Evolutionary conservation across 106 monocot species (phyloP).

Genomic region (Hemerocallis citrina): DNA sequence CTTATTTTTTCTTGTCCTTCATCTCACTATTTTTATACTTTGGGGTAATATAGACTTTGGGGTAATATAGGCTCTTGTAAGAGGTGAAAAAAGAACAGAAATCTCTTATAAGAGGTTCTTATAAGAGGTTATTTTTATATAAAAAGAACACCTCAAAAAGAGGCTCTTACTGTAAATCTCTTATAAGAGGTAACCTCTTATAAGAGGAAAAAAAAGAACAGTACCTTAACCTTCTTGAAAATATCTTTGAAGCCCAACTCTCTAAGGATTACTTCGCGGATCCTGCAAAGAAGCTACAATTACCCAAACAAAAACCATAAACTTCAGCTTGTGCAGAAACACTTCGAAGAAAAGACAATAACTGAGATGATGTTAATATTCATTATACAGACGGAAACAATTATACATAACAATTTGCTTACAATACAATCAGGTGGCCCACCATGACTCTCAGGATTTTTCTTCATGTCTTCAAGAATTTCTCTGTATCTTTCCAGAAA

Average conservation of each 20-base stretch:
- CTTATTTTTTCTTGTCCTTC: too few species aligned
- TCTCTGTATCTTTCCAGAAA: constrained; percentile 78
- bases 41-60: too few species aligned
- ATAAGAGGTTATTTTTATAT: too few species aligned
- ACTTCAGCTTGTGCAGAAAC: constrained; percentile 2
- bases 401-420: constrained; percentile 15
- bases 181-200: too few species aligned
- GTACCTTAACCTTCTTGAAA: constrained; percentile 99
- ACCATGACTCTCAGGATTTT: constrained; percentile 89
- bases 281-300: constrained; percentile 82
- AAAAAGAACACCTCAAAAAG: too few species aligned
- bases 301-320: constrained; percentile 12
- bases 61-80: too few species aligned
- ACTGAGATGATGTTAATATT: neutral
- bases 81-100: too few species aligned
- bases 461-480: constrained; percentile 90
- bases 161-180: too few species aligned
- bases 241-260: constrained; percentile 93
- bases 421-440: constrained; percentile 98
- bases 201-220: neutral
- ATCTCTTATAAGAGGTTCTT: too few species aligned
- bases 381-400: neutral
- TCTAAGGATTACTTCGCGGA: constrained; percentile 82
- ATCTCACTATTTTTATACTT: too few species aligned
- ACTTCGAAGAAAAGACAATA: neutral